These are phyloP conservation scores for Naganishia kalamii DNA, from an alignment of 768 basidiomycete species.

Conservation along the genomic window DNA sequence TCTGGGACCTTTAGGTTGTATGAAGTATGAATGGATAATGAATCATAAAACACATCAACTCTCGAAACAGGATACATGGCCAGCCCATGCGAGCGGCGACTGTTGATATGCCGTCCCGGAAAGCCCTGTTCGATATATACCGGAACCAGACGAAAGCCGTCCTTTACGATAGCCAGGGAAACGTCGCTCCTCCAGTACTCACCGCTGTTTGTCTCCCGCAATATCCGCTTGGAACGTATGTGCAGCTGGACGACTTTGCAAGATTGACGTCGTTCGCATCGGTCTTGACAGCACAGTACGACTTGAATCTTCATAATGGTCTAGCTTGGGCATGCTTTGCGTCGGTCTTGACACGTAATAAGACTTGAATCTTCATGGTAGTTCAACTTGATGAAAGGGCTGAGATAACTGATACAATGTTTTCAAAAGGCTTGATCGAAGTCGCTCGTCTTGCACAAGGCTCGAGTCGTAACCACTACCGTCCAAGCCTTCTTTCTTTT, in stretches of 20 bases:
- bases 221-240: too few relatives aligned
- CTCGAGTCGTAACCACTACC: not conserved
- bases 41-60: not conserved
- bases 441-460: not conserved
- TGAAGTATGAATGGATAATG: constrained; percentile 2
- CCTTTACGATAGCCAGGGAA: too few relatives aligned
- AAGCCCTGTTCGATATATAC: too few relatives aligned
- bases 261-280: not conserved
- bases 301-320: not conserved
- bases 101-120: too few relatives aligned
- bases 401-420: not conserved
- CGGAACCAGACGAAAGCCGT: too few relatives aligned
- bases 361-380: not conserved
- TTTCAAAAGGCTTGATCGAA: not conserved
- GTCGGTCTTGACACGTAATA: not conserved
- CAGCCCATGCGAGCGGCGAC: too few relatives aligned
- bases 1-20: not conserved
- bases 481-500: not conserved
- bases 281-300: not conserved
- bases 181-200: too few relatives aligned
- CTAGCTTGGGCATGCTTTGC: not conserved
- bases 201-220: too few relatives aligned
- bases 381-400: not conserved
- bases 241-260: not conserved
- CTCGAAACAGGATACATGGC: too few relatives aligned